Conservation (phyloP, 164 flowering plant genomes). For the Macadamia integrifolia region DNA sequence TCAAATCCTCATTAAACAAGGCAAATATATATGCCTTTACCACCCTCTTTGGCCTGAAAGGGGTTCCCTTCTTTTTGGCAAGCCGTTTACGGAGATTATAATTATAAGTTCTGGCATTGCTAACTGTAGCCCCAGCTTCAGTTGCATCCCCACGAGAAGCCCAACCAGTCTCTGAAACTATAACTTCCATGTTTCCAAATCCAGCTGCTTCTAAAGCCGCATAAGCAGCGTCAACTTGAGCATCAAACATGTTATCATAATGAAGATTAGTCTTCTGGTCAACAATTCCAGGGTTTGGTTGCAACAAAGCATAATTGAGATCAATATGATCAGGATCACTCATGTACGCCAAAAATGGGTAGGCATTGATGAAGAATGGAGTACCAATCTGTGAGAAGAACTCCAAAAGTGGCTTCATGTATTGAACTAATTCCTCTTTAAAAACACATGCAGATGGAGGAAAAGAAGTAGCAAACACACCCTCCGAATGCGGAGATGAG, state of each 20-base stretch:
- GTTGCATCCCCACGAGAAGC: constrained; percentile 55
- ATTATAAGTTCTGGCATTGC: constrained; percentile 55
- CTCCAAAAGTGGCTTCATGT: constrained; percentile 58
- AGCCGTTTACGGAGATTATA: constrained; percentile 60
- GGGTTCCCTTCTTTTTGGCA: constrained; percentile 59
- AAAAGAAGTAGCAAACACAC: constrained; percentile 48
- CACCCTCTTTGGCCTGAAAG: constrained; percentile 42
- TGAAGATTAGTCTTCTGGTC: constrained; percentile 39
- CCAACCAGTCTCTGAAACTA: constrained; percentile 70
- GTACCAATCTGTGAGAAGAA: constrained; percentile 46
- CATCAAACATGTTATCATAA: constrained; percentile 74
- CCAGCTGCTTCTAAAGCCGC: constrained; percentile 55
- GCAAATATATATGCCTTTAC: constrained; percentile 68
- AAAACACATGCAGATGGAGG: constrained; percentile 64
- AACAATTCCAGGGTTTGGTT: constrained; percentile 31
- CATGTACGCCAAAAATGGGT: constrained; percentile 59
- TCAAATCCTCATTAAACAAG: constrained; percentile 57
- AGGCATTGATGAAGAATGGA: constrained; percentile 61
- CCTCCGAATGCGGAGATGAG: constrained; percentile 54
- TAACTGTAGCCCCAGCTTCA: constrained; percentile 50
- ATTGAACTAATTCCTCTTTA: constrained; percentile 31
- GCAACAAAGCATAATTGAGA: constrained; percentile 61
- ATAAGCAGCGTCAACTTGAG: constrained; percentile 66
- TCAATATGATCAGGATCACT: constrained; percentile 44
- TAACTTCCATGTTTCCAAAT: constrained; percentile 52